These are phyloP conservation scores for Solanum rostratum DNA, from an alignment of 257 asterid species.

Conservation along the genomic window DNA sequence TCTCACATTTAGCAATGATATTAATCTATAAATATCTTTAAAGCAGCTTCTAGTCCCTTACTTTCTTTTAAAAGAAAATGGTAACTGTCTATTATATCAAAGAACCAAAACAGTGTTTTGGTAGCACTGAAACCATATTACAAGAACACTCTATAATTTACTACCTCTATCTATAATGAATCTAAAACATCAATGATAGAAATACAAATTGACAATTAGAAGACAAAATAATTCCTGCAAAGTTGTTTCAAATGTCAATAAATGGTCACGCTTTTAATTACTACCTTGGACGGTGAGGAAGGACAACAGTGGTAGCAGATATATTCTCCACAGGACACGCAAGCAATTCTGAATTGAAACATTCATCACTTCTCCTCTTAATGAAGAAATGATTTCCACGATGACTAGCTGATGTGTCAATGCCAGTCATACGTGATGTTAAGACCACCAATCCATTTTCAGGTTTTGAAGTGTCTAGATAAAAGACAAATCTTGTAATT, in stretches of 20 bases:
- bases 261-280: neutral
- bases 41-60: neutral
- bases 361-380: conserved; percentile 67
- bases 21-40: neutral
- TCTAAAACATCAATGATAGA: neutral
- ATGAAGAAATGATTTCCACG: conserved; percentile 89
- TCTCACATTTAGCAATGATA: neutral
- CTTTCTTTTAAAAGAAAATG: neutral
- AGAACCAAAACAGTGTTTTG: neutral
- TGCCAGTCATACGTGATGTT: conserved; percentile 67
- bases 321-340: conserved; percentile 72
- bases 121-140: neutral
- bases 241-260: neutral
- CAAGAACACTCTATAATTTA: neutral
- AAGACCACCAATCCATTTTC: conserved; percentile 51
- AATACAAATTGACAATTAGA: neutral
- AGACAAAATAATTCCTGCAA: neutral
- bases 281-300: conserved; percentile 91
- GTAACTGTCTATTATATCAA: neutral
- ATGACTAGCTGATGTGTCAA: conserved; percentile 80
- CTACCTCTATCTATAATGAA: neutral
- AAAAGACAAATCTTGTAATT: conserved; percentile 72
- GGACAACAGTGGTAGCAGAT: conserved; percentile 47
- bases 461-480: conserved; percentile 62
- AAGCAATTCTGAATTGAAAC: conserved; percentile 76